Evolutionary conservation across 208 protist species (phyloP).

Genomic region (Leishmania mexicana): DNA sequence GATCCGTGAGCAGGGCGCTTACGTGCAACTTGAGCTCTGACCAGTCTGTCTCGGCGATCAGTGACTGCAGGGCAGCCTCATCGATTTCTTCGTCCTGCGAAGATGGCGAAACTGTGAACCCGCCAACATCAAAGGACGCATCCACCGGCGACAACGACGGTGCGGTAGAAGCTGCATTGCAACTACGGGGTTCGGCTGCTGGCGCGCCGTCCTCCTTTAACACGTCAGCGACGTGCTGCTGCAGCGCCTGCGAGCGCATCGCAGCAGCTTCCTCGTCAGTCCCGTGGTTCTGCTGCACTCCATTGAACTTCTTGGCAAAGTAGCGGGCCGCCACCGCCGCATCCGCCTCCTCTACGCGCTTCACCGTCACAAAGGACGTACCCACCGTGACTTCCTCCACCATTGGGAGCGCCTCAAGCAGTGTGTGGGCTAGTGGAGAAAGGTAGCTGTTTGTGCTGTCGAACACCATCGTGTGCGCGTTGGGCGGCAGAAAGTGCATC

Average conservation of each 20-base stretch:
- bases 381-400: conserved; percentile 90
- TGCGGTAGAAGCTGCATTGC: background rate
- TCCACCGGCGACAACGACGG: background rate
- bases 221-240: conserved; percentile 44
- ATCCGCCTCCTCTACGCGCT: conserved; percentile 62
- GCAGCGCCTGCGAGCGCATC: conserved; percentile 54
- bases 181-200: too few relatives aligned
- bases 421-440: conserved; percentile 69
- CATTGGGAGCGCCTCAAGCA: conserved; percentile 80
- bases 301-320: conserved; percentile 67
- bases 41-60: conserved; percentile 76
- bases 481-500: conserved; percentile 54
- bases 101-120: conserved; percentile 37
- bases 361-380: conserved; percentile 76
- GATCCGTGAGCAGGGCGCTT: conserved; percentile 83
- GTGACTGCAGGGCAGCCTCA: conserved; percentile 51
- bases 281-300: conserved; percentile 16
- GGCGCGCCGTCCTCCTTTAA: conserved; percentile 6
- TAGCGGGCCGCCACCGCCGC: conserved; percentile 61
- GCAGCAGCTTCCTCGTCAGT: conserved; percentile 38
- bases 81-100: conserved; percentile 51
- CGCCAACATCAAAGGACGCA: conserved; percentile 39
- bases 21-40: conserved; percentile 84
- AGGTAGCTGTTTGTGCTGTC: conserved; percentile 79
- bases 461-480: conserved; percentile 68